These are phyloP conservation scores for Heritiera fomes DNA, from an alignment of 345 rosid species.

Conservation along the genomic window DNA sequence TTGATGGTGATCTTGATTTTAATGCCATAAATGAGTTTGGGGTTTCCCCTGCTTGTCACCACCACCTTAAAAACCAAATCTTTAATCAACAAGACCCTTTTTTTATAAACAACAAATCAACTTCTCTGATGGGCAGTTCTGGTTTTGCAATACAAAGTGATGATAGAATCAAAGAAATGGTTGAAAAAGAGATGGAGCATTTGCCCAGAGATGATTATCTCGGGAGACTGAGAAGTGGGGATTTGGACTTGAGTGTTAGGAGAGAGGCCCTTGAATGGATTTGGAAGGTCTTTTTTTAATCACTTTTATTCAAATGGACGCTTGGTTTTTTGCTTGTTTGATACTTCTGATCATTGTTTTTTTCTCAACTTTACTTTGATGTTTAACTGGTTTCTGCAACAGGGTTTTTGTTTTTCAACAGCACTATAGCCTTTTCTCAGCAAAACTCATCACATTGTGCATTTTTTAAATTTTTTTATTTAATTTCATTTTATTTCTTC, in stretches of 20 bases:
- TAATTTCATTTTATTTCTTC: neutral
- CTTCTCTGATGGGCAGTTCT: constrained; percentile 32
- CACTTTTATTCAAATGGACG: neutral
- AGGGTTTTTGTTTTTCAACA: constrained; percentile 14
- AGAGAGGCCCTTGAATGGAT: constrained; percentile 71
- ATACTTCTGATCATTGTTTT: constrained; percentile 17
- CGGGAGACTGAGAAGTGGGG: constrained; percentile 53
- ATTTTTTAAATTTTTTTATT: neutral
- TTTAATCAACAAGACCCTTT: constrained; percentile 28
- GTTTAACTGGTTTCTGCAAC: constrained; percentile 14
- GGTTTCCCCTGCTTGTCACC: constrained; percentile 22
- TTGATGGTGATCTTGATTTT: constrained; percentile 39
- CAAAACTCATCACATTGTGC: neutral
- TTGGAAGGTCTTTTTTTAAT: constrained; percentile 44
- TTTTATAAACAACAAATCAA: constrained; percentile 31
- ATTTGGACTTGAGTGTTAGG: constrained; percentile 51
- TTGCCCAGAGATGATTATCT: constrained; percentile 58
- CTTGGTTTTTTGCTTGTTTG: constrained; percentile 16
- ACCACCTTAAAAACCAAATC: constrained; percentile 24
- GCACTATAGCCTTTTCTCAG: neutral
- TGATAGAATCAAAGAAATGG: constrained; percentile 56
- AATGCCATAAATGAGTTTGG: constrained; percentile 29
- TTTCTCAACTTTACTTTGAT: neutral
- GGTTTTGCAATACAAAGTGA: constrained; percentile 46
- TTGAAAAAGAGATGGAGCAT: constrained; percentile 57